These are phyloP conservation scores for Dendrobium nobile DNA, from an alignment of 106 monocot genomes.

Conservation along the genomic window DNA sequence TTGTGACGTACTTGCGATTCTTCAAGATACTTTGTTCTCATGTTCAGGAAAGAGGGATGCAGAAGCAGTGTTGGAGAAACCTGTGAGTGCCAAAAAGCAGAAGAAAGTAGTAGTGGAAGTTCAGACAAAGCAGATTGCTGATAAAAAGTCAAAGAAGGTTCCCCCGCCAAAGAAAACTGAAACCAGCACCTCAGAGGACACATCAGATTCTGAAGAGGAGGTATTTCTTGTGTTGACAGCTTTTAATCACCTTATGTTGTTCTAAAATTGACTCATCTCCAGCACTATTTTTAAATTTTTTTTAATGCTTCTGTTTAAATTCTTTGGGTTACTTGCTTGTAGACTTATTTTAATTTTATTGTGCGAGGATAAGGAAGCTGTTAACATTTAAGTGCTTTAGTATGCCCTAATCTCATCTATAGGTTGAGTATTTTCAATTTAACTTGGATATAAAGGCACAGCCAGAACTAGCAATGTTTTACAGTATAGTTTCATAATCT, in stretches of 20 bases:
- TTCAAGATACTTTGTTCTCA: neutral
- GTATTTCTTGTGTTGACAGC: slow-evolving; percentile 8
- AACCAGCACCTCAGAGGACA: slow-evolving; percentile 40
- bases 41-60: slow-evolving; percentile 54
- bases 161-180: slow-evolving; percentile 29
- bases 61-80: slow-evolving; percentile 45
- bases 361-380: too few species aligned
- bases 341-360: too few species aligned
- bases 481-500: too few species aligned
- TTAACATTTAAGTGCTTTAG: too few species aligned
- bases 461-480: too few species aligned
- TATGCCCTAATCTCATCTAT: too few species aligned
- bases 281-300: too few species aligned
- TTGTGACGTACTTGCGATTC: neutral
- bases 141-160: slow-evolving; percentile 30
- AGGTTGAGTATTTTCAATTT: too few species aligned
- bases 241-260: neutral
- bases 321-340: too few species aligned
- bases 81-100: slow-evolving; percentile 46
- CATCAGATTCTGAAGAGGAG: slow-evolving; percentile 60
- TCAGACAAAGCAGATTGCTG: slow-evolving; percentile 10
- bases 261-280: too few species aligned
- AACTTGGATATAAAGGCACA: too few species aligned
- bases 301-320: too few species aligned
- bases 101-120: slow-evolving; percentile 36